phyloP scores from a whole-genome alignment of 2,329 filamentous ascomycete species.

The Metarhizium rileyi region DNA sequence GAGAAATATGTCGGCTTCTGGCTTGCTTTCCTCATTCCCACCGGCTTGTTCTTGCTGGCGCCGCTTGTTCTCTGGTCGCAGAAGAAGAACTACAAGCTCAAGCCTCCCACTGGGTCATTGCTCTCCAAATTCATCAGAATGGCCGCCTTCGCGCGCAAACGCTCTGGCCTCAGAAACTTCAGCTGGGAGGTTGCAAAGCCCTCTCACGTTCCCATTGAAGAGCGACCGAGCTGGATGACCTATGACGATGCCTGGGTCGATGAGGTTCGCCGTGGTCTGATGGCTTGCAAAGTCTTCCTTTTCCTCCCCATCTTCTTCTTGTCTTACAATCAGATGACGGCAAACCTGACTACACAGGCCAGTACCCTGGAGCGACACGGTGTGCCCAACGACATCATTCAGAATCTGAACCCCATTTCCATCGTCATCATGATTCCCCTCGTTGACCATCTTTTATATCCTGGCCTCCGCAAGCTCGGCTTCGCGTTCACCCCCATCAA shows the following conservation, averaged over 20 bases:
- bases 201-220: conserved; percentile 43
- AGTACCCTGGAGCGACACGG: conserved; percentile 57
- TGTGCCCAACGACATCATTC: conserved; percentile 68
- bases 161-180: conserved; percentile 53
- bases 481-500: conserved; percentile 67
- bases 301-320: conserved; percentile 58
- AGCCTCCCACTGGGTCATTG: conserved; percentile 63
- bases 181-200: conserved; percentile 64
- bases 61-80: conserved; percentile 52
- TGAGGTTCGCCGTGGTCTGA: conserved; percentile 60
- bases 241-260: conserved; percentile 80
- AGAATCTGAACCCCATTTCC: conserved; percentile 66
- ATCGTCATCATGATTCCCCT: conserved; percentile 68
- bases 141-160: conserved; percentile 51
- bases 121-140: conserved; percentile 57
- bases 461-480: conserved; percentile 50
- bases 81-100: conserved; percentile 50
- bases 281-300: conserved; percentile 61
- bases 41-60: conserved; percentile 51
- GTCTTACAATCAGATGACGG: conserved; percentile 50
- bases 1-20: conserved; percentile 72
- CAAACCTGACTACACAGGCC: conserved; percentile 54
- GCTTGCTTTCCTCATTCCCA: conserved; percentile 60
- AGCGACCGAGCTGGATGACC: conserved; percentile 64
- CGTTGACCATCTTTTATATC: conserved; percentile 61